A percentile compares a stretch with the other conserved stretches of the same genome.
These are phyloP conservation scores for Paragyromitra xinjiangensis DNA, from an alignment of 495 filamentous ascomycete species.

Conservation along the genomic window DNA sequence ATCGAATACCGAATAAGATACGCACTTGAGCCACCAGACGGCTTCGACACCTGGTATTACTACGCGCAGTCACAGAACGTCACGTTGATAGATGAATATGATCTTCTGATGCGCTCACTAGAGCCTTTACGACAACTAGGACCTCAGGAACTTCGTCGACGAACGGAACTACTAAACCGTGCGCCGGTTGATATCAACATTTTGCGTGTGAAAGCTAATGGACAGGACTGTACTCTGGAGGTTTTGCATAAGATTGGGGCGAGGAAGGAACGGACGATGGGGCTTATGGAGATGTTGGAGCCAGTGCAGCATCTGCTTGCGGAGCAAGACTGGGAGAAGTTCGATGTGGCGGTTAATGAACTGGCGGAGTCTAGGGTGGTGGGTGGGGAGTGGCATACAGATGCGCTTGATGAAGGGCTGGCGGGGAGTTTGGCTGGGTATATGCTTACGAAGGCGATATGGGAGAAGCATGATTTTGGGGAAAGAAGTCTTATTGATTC, in stretches of 20 bases:
- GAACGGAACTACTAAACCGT: slow-evolving; percentile 28
- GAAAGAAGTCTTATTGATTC: slow-evolving; percentile 64
- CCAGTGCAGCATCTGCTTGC: slow-evolving; percentile 56
- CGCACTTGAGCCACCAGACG: slow-evolving; percentile 62
- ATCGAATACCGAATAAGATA: slow-evolving; percentile 64
- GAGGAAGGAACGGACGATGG: slow-evolving; percentile 37
- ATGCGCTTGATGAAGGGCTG: slow-evolving; percentile 16
- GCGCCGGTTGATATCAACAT: slow-evolving; percentile 26
- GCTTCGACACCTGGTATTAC: slow-evolving; percentile 70
- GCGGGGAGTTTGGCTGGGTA: slow-evolving; percentile 1
- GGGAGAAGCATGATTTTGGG: slow-evolving; percentile 56
- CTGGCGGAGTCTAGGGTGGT: slow-evolving; percentile 59
- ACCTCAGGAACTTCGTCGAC: slow-evolving; percentile 35
- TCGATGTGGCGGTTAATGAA: slow-evolving; percentile 60
- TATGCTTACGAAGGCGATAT: slow-evolving; percentile 21
- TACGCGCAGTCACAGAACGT: slow-evolving; percentile 67
- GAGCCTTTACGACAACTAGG: slow-evolving; percentile 66
- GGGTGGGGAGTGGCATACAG: slow-evolving; percentile 61
- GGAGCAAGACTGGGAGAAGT: slow-evolving; percentile 60
- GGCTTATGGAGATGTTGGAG: slow-evolving; percentile 43
- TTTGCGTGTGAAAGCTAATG: slow-evolving; percentile 14
- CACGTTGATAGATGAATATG: slow-evolving; percentile 72
- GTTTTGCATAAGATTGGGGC: slow-evolving; percentile 15
- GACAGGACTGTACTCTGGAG: slow-evolving; percentile 1
- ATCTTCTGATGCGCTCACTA: slow-evolving; percentile 69